Conservation (phyloP, 768 basidiomycete genomes). For the Tubosaeta sp. region DNA sequence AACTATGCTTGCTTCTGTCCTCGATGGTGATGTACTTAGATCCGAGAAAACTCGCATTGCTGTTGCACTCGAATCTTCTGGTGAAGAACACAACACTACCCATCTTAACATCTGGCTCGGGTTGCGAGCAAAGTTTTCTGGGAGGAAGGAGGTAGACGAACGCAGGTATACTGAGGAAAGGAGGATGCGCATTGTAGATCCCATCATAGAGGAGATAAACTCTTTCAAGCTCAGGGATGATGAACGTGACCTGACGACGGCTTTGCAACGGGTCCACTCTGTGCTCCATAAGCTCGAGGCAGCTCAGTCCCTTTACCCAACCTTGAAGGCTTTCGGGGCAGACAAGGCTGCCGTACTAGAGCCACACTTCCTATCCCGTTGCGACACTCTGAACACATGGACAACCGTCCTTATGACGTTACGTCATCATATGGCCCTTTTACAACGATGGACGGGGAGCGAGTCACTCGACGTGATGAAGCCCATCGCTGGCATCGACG, state of each 20-base stretch:
- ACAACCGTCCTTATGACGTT: constrained; percentile 82
- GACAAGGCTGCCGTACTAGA: constrained; percentile 74
- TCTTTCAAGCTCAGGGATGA: constrained; percentile 59
- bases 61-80: constrained; percentile 64
- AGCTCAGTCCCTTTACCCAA: constrained; percentile 85
- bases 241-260: constrained; percentile 35
- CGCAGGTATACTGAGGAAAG: constrained; percentile 76
- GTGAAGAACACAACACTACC: constrained; percentile 64
- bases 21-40: constrained; percentile 90
- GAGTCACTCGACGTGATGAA: constrained; percentile 86
- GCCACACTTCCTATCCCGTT: constrained; percentile 67
- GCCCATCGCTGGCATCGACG: constrained; percentile 64
- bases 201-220: constrained; percentile 79
- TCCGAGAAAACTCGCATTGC: constrained; percentile 93
- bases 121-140: constrained; percentile 81
- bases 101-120: constrained; percentile 83
- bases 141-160: constrained; percentile 79
- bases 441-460: constrained; percentile 93
- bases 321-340: constrained; percentile 68
- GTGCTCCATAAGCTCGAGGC: constrained; percentile 74
- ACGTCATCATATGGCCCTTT: constrained; percentile 71
- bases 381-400: constrained; percentile 91
- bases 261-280: constrained; percentile 57
- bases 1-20: constrained; percentile 88
- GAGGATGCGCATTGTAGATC: constrained; percentile 73